Evolutionary conservation across 139 green algal genomes (phyloP), one percentile per base, ranked within the genome.

Genomic region (Tetradesmus lagerheimii): DNA sequence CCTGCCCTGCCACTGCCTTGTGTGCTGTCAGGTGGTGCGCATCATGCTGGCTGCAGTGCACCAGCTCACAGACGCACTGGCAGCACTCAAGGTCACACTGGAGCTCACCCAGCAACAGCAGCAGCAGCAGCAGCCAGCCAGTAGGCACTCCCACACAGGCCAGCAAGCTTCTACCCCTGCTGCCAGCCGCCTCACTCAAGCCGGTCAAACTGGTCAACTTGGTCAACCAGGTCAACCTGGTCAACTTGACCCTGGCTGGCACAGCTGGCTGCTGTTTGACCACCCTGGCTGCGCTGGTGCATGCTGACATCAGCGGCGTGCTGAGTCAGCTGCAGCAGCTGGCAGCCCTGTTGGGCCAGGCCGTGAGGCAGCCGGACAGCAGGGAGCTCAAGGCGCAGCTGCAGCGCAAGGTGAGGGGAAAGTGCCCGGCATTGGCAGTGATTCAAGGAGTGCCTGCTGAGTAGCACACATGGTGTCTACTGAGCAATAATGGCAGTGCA

Each of bases 191-290:
- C 76, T 34, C 12, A 5, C 16, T 47, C 37, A 45, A 18, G 9
- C 14, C 18, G 31, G 11, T 41, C 31, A 41, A 41, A 31, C 64
- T 75, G 20, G 47, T 62, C 47, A 12, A 20, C 71, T n/a, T 41
- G 12, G 9, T 37, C 71, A 41, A 79, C 29, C 25, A 23, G 11
- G 43, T 18, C 41, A 47, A 64, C 79, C 27, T 4, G n/a, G n/a
- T n/a, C 0, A 47, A 39, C 9, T 37, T 15, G 41, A 16, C 18
- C n/a, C 39, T 23, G 79, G 53, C 25, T 87, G 50, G 81, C 67
- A 39, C 39, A 89, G 84, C 20, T 50, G n/a, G 39, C 29, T 89
- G 66, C 27, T 89, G 66, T 82, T 89, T 83, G 71, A 89, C 15
- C 53, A 89, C 23, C n/a, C 37, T 89, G 31, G 71, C 45, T 8